phyloP scores from a whole-genome alignment of 352 stramenopile genomes.

The Halophytophthora batemanensis region DNA sequence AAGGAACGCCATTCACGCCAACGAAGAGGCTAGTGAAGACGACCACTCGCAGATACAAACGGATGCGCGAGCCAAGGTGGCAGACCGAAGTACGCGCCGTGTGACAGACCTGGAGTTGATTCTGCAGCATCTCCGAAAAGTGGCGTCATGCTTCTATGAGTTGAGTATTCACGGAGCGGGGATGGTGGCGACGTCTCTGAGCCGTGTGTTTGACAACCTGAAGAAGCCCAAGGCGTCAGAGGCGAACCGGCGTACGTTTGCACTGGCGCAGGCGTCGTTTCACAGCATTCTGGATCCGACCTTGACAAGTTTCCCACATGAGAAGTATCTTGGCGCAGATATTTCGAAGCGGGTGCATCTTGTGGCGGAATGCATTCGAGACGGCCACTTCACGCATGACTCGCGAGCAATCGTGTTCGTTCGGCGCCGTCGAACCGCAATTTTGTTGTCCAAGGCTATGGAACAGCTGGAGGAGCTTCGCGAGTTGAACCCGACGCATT shows the following conservation, averaged over 20 bases:
- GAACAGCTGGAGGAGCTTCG: slow-evolving; percentile 47
- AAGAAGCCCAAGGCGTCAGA: slow-evolving; percentile 9
- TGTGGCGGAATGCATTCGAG: slow-evolving; percentile 43
- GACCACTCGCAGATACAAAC: not conserved
- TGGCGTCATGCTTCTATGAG: slow-evolving; percentile 48
- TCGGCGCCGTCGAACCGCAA: slow-evolving; percentile 57
- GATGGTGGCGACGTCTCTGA: slow-evolving; percentile 32
- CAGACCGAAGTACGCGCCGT: slow-evolving; percentile 1
- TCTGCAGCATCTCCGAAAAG: slow-evolving; percentile 38
- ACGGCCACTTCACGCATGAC: slow-evolving; percentile 44
- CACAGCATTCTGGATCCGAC: slow-evolving; percentile 25
- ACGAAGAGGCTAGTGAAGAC: slow-evolving; percentile 3
- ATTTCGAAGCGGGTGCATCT: slow-evolving; percentile 57
- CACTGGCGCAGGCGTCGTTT: slow-evolving; percentile 31
- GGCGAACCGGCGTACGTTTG: slow-evolving; percentile 26
- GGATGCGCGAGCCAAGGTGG: slow-evolving; percentile 16
- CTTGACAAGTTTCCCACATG: slow-evolving; percentile 25
- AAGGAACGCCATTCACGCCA: slow-evolving; percentile 9
- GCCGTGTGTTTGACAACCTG: slow-evolving; percentile 33
- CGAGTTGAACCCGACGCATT: slow-evolving; percentile 63
- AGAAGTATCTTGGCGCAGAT: slow-evolving; percentile 24
- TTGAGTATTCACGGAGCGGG: slow-evolving; percentile 46
- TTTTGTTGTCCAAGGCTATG: slow-evolving; percentile 65
- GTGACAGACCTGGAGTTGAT: slow-evolving; percentile 40
- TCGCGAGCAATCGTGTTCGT: slow-evolving; percentile 82